phyloP scores from a whole-genome alignment of 495 filamentous ascomycete genomes.

The Bryoglossum gracile region DNA sequence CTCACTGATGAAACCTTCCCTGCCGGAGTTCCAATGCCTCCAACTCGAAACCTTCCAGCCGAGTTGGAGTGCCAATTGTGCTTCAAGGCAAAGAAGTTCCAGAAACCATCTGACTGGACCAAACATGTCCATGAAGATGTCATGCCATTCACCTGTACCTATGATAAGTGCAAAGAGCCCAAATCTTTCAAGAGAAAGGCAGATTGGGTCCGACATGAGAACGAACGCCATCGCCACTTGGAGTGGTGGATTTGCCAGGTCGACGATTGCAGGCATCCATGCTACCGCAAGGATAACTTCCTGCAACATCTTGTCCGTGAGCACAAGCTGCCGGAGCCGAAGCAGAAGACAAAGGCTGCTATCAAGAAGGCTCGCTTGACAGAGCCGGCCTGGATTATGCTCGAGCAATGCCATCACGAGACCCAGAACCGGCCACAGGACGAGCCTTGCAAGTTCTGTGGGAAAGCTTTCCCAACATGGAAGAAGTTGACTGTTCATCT shows the following conservation, averaged over 20 bases:
- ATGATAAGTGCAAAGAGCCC: slow-evolving; percentile 72
- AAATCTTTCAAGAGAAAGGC: slow-evolving; percentile 97
- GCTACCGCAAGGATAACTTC: slow-evolving; percentile 92
- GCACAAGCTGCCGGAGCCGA: slow-evolving; percentile 82
- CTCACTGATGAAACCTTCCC: slow-evolving; percentile 68
- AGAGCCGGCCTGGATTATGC: slow-evolving; percentile 60
- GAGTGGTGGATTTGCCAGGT: slow-evolving; percentile 90
- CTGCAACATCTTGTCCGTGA: slow-evolving; percentile 91
- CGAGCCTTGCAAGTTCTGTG: slow-evolving; percentile 91
- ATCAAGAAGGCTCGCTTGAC: slow-evolving; percentile 46
- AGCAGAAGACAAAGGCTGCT: slow-evolving; percentile 49
- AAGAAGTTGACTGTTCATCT: slow-evolving; percentile 92
- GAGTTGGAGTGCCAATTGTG: slow-evolving; percentile 92
- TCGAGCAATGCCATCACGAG: slow-evolving; percentile 72
- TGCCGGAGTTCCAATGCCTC: slow-evolving; percentile 72
- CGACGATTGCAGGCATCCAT: slow-evolving; percentile 74
- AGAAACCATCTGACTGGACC: slow-evolving; percentile 96
- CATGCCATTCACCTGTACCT: slow-evolving; percentile 93
- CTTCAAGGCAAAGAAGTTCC: slow-evolving; percentile 82
- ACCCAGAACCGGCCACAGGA: slow-evolving; percentile 57
- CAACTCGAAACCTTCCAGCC: slow-evolving; percentile 69
- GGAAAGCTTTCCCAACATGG: slow-evolving; percentile 74
- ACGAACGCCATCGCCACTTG: slow-evolving; percentile 83
- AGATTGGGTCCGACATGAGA: slow-evolving; percentile 96
- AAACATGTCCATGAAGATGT: slow-evolving; percentile 97